Conservation (phyloP, 305 asterid species). For the Rubia tinctorum region DNA sequence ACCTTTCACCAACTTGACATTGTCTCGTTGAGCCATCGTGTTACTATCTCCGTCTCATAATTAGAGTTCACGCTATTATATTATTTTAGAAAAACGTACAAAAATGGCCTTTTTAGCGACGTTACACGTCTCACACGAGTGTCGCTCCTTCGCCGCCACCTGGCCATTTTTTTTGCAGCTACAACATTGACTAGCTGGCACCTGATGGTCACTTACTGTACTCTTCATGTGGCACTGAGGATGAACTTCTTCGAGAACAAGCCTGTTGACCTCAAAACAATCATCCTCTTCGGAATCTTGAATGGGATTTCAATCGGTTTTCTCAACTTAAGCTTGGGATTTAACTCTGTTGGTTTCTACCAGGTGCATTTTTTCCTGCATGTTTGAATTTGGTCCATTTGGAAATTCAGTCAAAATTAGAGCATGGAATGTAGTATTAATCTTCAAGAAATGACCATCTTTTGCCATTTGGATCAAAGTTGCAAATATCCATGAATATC, state of each 20-base stretch:
- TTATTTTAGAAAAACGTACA: too few species aligned
- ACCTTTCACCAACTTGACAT: not conserved
- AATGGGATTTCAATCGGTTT: conserved; percentile 89
- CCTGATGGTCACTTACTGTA: conserved; percentile 86
- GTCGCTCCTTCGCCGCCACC: not conserved
- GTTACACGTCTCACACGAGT: not conserved
- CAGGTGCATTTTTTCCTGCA: conserved; percentile 39
- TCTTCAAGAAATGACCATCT: not conserved
- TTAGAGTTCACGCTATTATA: too few species aligned
- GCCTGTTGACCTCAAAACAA: conserved; percentile 65
- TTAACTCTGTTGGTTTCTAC: conserved; percentile 89
- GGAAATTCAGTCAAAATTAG: not conserved
- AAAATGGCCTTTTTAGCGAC: not conserved
- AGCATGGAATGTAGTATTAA: not conserved
- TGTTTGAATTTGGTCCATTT: not conserved
- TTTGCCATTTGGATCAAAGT: not conserved
- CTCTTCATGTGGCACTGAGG: conserved; percentile 69
- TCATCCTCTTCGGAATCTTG: conserved; percentile 60
- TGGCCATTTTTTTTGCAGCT: conserved; percentile 36
- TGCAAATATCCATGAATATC: not conserved
- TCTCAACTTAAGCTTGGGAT: conserved; percentile 89
- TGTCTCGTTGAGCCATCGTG: too few species aligned
- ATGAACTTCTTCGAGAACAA: conserved; percentile 77
- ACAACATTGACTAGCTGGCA: conserved; percentile 97
- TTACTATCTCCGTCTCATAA: too few species aligned